Conservation (phyloP, 495 filamentous ascomycete genomes). For the Xeromyces bisporus region DNA sequence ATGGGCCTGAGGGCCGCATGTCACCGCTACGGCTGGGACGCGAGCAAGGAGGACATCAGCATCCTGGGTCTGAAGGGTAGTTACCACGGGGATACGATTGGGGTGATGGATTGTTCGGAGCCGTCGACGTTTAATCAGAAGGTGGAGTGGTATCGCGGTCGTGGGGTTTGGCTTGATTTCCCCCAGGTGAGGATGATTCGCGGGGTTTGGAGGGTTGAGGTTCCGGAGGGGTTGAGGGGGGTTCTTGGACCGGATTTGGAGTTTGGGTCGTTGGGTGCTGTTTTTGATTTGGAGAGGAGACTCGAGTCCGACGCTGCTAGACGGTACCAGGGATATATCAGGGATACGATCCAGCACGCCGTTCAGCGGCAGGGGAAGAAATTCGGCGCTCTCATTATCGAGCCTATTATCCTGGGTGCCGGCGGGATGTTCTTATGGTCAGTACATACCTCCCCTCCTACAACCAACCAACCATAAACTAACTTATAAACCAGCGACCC, state of each 20-base stretch:
- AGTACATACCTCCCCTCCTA: too few species aligned
- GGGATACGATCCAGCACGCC: slow-evolving; percentile 29
- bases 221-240: slow-evolving; percentile 28
- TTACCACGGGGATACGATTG: slow-evolving; percentile 72
- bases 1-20: slow-evolving; percentile 54
- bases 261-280: slow-evolving; percentile 33
- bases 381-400: slow-evolving; percentile 59
- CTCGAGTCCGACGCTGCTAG: slow-evolving; percentile 19
- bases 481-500: slow-evolving; percentile 38
- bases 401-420: slow-evolving; percentile 59
- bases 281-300: slow-evolving; percentile 45
- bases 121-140: slow-evolving; percentile 56
- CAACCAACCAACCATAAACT: too few species aligned
- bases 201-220: slow-evolving; percentile 44
- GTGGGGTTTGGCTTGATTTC: slow-evolving; percentile 61
- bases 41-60: slow-evolving; percentile 34
- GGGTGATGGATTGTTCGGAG: slow-evolving; percentile 63
- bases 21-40: slow-evolving; percentile 45
- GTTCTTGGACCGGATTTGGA: slow-evolving; percentile 27
- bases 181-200: slow-evolving; percentile 45
- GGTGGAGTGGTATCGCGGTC: slow-evolving; percentile 62
- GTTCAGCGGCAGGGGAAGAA: slow-evolving; percentile 36
- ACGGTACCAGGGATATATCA: slow-evolving; percentile 42
- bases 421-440: slow-evolving; percentile 65
- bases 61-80: slow-evolving; percentile 57